Base-by-base conservation (phyloP, 1,139 yeast genomes). In the Nakaseomyces uthaithaninus region DNA sequence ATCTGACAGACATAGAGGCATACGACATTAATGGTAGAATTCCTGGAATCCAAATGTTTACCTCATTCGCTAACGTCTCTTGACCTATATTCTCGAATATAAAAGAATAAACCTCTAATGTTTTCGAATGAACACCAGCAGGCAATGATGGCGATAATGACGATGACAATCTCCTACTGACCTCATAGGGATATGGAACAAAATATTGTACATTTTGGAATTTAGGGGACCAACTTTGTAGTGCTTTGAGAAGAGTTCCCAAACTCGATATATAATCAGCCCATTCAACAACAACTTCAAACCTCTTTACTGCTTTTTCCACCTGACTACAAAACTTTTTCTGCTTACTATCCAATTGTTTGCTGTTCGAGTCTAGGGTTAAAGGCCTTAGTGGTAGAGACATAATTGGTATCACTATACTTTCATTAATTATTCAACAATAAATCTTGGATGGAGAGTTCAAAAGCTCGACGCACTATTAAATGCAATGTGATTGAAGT, bases 251-350 rank as follows among this genome's bases (percentile, higher is more conserved):
- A 10, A 91, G 70, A 49, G 83, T 75, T 1, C 91, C 78, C 36
- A 93, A 67, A 58, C 86, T 87, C 16, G 96, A 81, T 44, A 91
- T 91, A 60, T 89, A 87, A 58, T 91, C 98, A n/a, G 98, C 97
- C 98, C 98, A 91, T 66, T 89, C 97, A 33, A 79, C 82, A 2
- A 87, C 80, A n/a, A 78, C 62, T 42, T 85, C 95, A 65, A 91
- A 91, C n/a, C 78, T 68, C 6, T 74, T 68, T 20, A 91, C 65
- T 0, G 93, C 87, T 48, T 80, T 76, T 44, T 84, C 94, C 5
- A 87, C 74, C 47, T 69, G 75, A 23, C 76, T 71, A 19, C 69
- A 65, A 55, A 80, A 82, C 47, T 83, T 76, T 60, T 76, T 81
- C 56, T 82, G 87, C 52, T 77, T 80, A 2, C 86, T 60, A 27